phyloP scores from a whole-genome alignment of 208 protist species.

The Balamuthia mandrillaris region DNA sequence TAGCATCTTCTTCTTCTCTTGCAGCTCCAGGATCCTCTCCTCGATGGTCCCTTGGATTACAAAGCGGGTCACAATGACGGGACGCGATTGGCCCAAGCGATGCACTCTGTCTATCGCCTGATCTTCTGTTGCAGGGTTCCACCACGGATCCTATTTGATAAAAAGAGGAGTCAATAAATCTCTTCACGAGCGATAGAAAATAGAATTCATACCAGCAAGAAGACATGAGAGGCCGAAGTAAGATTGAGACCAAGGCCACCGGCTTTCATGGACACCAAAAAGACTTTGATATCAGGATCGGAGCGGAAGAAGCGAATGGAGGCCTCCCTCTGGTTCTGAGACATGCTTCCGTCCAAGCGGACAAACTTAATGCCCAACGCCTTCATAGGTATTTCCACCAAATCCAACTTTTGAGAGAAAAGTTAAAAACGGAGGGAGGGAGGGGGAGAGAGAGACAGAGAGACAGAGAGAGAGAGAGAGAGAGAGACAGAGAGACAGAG shows the following conservation, averaged over 20 bases:
- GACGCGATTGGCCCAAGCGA: constrained; percentile 55
- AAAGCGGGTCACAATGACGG: constrained; percentile 58
- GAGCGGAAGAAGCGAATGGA: constrained; percentile 53
- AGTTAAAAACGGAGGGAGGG: no score
- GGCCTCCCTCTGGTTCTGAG: constrained; percentile 51
- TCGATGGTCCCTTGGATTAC: constrained; percentile 63
- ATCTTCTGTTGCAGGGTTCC: constrained; percentile 62
- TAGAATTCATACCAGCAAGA: constrained; percentile 66
- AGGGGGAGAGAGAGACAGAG: no score
- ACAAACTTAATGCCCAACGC: constrained; percentile 34
- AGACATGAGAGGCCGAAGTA: constrained; percentile 56
- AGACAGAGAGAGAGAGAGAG: no score
- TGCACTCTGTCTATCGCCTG: constrained; percentile 66
- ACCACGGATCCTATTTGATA: constrained; percentile 66
- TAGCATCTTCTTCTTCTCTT: constrained; percentile 59
- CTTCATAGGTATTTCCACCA: constrained; percentile 55
- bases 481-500: not conserved
- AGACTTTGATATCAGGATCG: constrained; percentile 51
- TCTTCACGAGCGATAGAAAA: no score
- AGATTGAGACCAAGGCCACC: constrained; percentile 71
- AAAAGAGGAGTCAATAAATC: no score
- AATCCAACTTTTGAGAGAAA: constrained; percentile 54
- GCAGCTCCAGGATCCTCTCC: constrained; percentile 62
- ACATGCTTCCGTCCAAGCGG: constrained; percentile 62
- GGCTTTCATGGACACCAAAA: constrained; percentile 71